A percentile compares a stretch with the other conserved stretches of the same genome.
These are phyloP conservation scores for Schizophyllum amplum DNA, from an alignment of 1,284 basidiomycete genomes.

Conservation along the genomic window DNA sequence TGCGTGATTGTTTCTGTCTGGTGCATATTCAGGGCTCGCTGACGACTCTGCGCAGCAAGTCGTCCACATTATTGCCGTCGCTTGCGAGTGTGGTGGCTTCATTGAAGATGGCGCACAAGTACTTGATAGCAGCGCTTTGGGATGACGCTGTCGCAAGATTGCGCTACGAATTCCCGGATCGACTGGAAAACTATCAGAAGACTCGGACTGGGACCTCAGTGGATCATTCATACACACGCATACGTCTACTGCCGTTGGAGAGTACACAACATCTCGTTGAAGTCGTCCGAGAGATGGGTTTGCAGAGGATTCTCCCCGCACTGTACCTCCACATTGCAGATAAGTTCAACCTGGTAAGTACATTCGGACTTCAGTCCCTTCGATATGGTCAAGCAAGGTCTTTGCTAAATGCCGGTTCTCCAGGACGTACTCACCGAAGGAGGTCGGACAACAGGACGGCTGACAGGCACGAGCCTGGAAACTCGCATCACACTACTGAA, in stretches of 20 bases:
- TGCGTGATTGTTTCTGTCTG: not conserved
- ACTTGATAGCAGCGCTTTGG: conserved; percentile 2
- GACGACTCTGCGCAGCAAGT: not conserved
- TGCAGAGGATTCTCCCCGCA: not conserved
- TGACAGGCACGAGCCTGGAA: not conserved
- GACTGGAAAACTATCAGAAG: not conserved
- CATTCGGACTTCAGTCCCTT: not conserved
- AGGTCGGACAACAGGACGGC: not conserved
- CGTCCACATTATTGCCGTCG: not conserved
- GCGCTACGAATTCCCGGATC: not conserved
- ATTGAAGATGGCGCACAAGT: conserved; percentile 2
- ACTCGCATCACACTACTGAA: not conserved
- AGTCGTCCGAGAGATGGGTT: not conserved
- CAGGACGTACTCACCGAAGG: not conserved
- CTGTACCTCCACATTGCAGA: not conserved
- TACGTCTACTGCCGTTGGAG: not conserved
- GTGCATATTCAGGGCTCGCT: not conserved
- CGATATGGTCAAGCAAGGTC: not conserved
- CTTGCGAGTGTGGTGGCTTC: not conserved
- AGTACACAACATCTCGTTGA: not conserved
- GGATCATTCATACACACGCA: not conserved
- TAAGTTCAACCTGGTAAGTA: not conserved
- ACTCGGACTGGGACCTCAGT: not conserved
- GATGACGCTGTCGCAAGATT: conserved; percentile 2
- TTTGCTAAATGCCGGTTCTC: not conserved